A percentile compares a stretch with the other conserved stretches of the same genome.
Conservation (phyloP, 208 protist species). For the Leishmania gerbilli region DNA sequence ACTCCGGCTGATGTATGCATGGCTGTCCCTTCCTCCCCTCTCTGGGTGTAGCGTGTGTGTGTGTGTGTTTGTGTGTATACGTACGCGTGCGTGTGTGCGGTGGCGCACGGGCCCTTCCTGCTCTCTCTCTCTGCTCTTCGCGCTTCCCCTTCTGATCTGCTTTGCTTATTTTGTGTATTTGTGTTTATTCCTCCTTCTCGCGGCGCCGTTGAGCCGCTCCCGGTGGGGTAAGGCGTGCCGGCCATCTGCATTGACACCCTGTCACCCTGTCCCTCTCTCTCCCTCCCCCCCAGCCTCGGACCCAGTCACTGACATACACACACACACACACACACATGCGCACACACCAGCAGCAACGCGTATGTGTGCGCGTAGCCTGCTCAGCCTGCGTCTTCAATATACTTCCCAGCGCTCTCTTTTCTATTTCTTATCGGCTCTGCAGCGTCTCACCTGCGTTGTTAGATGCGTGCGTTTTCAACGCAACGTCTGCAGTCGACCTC, state of each 20-base stretch:
- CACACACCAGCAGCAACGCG: not conserved
- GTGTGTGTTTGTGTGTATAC: not conserved
- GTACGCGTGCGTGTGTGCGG: not conserved
- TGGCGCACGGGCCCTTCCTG: conserved; percentile 3
- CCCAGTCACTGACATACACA: not conserved
- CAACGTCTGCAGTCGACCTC: no score
- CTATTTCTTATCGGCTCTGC: no score
- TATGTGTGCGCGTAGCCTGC: not conserved
- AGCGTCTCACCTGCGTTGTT: no score
- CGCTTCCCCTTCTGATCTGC: not conserved
- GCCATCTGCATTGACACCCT: not conserved
- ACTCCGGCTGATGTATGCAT: not conserved
- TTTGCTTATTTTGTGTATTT: not conserved
- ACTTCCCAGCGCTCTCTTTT: no score
- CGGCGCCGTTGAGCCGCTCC: not conserved
- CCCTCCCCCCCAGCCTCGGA: no score
- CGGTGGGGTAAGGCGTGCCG: not conserved
- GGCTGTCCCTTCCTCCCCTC: not conserved
- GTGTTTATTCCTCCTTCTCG: not conserved
- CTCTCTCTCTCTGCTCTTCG: conserved; percentile 2
- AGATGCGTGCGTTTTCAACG: no score
- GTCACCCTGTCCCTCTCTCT: not conserved
- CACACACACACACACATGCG: not conserved
- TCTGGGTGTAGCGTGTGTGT: not conserved
- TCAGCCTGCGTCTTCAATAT: no score